Conservation (phyloP, 1,284 basidiomycete species). For the Marasmius fiardii region DNA sequence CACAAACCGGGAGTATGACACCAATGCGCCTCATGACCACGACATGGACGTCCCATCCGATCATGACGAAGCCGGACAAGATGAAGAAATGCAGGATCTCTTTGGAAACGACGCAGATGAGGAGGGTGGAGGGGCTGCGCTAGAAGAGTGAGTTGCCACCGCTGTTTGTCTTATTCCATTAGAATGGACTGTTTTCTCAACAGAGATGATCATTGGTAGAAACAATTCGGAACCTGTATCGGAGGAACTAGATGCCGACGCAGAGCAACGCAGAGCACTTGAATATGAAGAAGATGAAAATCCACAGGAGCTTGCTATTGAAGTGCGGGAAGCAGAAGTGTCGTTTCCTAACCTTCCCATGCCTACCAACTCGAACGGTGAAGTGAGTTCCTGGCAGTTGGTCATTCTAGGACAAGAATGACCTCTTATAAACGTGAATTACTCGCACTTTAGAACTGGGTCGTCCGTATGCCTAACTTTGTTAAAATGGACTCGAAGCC, state of each 20-base stretch:
- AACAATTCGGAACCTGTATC: constrained; percentile 27
- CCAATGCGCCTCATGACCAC: constrained; percentile 31
- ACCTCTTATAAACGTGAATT: not conserved
- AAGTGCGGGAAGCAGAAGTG: constrained; percentile 67
- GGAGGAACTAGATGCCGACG: constrained; percentile 59
- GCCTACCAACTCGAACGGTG: constrained; percentile 66
- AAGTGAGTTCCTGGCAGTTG: constrained; percentile 42
- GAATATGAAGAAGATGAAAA: constrained; percentile 83
- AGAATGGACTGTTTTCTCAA: not conserved
- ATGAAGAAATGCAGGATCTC: constrained; percentile 73
- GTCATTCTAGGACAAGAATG: constrained; percentile 3
- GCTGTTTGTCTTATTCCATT: not conserved
- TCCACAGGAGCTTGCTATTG: constrained; percentile 48
- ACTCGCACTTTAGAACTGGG: constrained; percentile 61
- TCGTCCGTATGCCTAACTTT: constrained; percentile 81
- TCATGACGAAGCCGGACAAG: constrained; percentile 19
- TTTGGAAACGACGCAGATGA: constrained; percentile 72
- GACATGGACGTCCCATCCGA: constrained; percentile 31
- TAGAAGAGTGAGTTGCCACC: constrained; percentile 28
- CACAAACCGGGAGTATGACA: constrained; percentile 9
- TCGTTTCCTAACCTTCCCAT: constrained; percentile 76
- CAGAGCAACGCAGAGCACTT: constrained; percentile 61
- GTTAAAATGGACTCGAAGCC: constrained; percentile 80
- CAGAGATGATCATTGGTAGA: not conserved
- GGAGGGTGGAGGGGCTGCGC: constrained; percentile 27